A percentile compares a stretch with the other conserved stretches of the same genome.
These are phyloP conservation scores for Pseudogymnoascus sp. DNA, from an alignment of 2,329 filamentous ascomycete genomes.

Conservation along the genomic window DNA sequence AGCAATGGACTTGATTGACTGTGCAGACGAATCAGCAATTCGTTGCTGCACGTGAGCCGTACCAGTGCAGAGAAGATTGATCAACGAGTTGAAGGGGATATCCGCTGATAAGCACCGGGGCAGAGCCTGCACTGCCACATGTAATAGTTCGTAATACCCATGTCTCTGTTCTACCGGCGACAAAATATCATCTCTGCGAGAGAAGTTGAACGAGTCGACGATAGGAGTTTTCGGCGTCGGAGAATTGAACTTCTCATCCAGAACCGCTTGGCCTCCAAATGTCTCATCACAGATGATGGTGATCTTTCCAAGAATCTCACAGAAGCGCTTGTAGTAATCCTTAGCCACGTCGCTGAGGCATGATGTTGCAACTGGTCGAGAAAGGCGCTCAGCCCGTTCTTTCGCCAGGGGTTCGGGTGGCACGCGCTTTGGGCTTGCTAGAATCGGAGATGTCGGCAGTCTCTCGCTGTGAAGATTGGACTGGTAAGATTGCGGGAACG, in stretches of 20 bases:
- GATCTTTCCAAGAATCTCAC: constrained; percentile 90
- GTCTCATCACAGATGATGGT: constrained; percentile 94
- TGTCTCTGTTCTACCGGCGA: constrained; percentile 75
- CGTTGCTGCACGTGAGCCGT: constrained; percentile 91
- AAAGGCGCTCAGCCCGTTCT: constrained; percentile 54
- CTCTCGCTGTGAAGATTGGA: constrained; percentile 35
- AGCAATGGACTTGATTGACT: constrained; percentile 91
- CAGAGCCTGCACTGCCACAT: constrained; percentile 90
- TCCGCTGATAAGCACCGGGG: constrained; percentile 88
- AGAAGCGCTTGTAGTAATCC: constrained; percentile 85
- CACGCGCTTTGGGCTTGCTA: constrained; percentile 29
- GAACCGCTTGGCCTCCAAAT: constrained; percentile 87
- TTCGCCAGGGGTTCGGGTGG: constrained; percentile 20
- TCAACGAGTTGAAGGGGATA: constrained; percentile 85
- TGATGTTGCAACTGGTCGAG: constrained; percentile 52
- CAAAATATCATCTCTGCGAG: constrained; percentile 68
- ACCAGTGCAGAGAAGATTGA: constrained; percentile 91
- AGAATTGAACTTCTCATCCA: constrained; percentile 90
- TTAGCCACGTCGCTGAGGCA: constrained; percentile 67
- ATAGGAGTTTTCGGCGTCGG: constrained; percentile 90
- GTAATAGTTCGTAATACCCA: constrained; percentile 88
- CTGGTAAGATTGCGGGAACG: constrained; percentile 68
- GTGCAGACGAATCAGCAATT: constrained; percentile 85
- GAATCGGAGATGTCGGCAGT: constrained; percentile 41
- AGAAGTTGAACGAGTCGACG: constrained; percentile 86